Evolutionary conservation across 2,329 filamentous ascomycete genomes (phyloP), one percentile per base, ranked within the genome.

Genomic region (Metarhizium robertsii): DNA sequence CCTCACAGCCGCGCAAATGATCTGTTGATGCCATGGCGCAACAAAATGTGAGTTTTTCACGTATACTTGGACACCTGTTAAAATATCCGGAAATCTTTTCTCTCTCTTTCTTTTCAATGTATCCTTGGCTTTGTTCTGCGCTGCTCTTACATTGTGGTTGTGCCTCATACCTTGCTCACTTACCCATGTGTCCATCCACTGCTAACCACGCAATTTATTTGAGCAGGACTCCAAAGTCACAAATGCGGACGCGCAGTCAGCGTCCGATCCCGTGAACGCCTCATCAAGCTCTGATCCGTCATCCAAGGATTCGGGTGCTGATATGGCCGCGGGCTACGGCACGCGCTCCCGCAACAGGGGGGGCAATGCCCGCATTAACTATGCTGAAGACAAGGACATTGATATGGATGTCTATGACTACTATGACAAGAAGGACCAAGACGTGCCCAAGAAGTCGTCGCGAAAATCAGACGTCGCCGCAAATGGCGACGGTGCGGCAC

Each of bases 301-400:
- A 50, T 66, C 72, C 56, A 82, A 79, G 66, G 80, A 83, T 58
- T 69, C 67, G 60, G 72, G 73, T 60, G 67, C 74, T 62, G 79
- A 80, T 61, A 75, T 67, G 56, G 76, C 86, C 52, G 85, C 84
- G 62, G 85, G 84, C 50, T 96, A 99, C 72, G 92, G 92, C 66
- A 99, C 94, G 69, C 87, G 92, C 65, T 96, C 92, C 64, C 88
- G 94, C 69, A 95, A 95, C 72, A 87, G 92, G 66, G 86, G 83
- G 56, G 87, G 88, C 65, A 84, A 81, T 62, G 80, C 87, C 63
- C 88, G 94, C 62, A 85, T 87, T 61, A 99, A 99, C 73, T 99
- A 99, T 72, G 92, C 94, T 52, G 94, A 99, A 74, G 89, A 92
- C 72, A 88, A 83, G 73, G 92, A 96, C 71, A 79, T 92, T 62